Evolutionary conservation across 169 alveolate genomes (phyloP).

Genomic region (Babesia ovata): DNA sequence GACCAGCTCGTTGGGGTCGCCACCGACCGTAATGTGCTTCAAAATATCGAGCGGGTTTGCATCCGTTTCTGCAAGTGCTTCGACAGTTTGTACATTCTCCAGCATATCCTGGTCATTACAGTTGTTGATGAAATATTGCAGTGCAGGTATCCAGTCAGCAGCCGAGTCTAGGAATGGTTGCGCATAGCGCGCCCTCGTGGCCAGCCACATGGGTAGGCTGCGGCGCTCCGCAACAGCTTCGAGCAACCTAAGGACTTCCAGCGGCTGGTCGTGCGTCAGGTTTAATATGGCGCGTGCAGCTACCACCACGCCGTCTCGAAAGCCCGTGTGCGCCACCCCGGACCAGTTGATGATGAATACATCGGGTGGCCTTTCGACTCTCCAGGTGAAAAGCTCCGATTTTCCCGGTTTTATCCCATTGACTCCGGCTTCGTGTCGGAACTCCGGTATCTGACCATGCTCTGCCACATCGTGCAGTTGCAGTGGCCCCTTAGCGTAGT

Average conservation of each 20-base stretch:
- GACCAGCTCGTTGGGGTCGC: constrained; percentile 36
- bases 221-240: constrained; percentile 10
- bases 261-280: constrained; percentile 13
- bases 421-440: constrained; percentile 19
- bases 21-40: constrained; percentile 27
- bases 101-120: constrained; percentile 6
- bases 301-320: constrained; percentile 35
- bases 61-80: constrained; percentile 4
- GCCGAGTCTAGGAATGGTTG: constrained; percentile 29
- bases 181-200: constrained; percentile 41
- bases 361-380: constrained; percentile 62
- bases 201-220: constrained; percentile 54
- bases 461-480: constrained; percentile 36
- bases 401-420: constrained; percentile 18
- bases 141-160: constrained; percentile 54
- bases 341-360: constrained; percentile 58
- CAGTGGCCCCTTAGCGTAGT: constrained; percentile 33
- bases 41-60: constrained; percentile 24
- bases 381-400: constrained; percentile 42
- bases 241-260: constrained; percentile 5
- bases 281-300: constrained; percentile 34
- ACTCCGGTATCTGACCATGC: constrained; percentile 50
- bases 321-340: constrained; percentile 37
- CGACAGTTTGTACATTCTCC: not conserved
- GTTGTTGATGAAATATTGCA: constrained; percentile 24